Evolutionary conservation across 495 filamentous ascomycete species (phyloP).

Genomic region (Talaromyces ruber): DNA sequence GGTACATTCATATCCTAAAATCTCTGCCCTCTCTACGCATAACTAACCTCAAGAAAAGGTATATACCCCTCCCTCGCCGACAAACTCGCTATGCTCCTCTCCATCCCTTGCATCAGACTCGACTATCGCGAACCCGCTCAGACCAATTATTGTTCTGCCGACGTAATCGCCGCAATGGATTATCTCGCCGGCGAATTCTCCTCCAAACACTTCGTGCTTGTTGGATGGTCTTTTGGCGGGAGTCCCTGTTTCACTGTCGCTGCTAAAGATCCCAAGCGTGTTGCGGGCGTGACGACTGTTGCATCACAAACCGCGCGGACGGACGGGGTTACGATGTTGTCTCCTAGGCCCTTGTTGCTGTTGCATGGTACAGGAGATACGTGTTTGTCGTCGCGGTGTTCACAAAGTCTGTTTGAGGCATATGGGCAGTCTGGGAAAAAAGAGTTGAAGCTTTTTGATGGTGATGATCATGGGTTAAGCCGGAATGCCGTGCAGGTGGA

Average conservation of each 20-base stretch:
- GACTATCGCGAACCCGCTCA: constrained; percentile 33
- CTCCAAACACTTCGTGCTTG: constrained; percentile 26
- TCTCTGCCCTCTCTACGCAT: not conserved
- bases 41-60: constrained; percentile 5
- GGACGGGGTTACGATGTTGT: constrained; percentile 70
- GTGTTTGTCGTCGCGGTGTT: constrained; percentile 20
- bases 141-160: constrained; percentile 23
- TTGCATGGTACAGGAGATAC: constrained; percentile 30
- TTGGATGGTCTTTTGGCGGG: constrained; percentile 39
- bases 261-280: constrained; percentile 18
- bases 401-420: constrained; percentile 24
- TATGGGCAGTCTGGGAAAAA: constrained; percentile 25
- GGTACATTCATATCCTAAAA: constrained; percentile 10
- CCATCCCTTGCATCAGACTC: constrained; percentile 30
- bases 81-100: constrained; percentile 28
- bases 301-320: constrained; percentile 61
- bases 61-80: constrained; percentile 32
- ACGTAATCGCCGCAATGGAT: constrained; percentile 28
- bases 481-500: constrained; percentile 23
- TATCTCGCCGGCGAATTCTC: constrained; percentile 24
- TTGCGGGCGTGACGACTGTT: constrained; percentile 27
- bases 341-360: constrained; percentile 24
- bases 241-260: constrained; percentile 29
- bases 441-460: constrained; percentile 29
- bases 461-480: constrained; percentile 33